Evolutionary conservation across 768 basidiomycete genomes (phyloP), one percentile per base, ranked within the genome.

Genomic region (Tephrocybe sp.): DNA sequence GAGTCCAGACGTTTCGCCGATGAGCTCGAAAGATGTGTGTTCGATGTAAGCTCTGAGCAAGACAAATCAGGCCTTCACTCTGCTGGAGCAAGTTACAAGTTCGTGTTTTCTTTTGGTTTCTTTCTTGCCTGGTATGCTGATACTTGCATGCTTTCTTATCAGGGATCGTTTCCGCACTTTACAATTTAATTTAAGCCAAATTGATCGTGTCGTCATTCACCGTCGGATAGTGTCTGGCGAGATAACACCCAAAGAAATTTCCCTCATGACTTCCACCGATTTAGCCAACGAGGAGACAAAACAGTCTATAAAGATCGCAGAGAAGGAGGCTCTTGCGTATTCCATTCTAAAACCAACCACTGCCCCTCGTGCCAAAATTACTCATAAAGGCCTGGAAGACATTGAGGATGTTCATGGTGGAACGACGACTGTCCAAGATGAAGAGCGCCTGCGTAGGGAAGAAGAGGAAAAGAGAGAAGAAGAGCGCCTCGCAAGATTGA

Each of bases 131-230:
- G 15, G 15, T 36, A n/a, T 17, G 6, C 3, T 14, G 38, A 21
- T 41, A 11, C 14, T 26, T 26, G 15, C 44, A 39, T 51, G 43
- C 14, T 59, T 40, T 33, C 18, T 48, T 25, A 42, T 26, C 54
- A 93, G 91, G 75, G 88, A 92, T 70, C 90, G 91, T 62, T 95
- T 93, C 73, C 84, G 93, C 53, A 94, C 86, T 79, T 77, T 94
- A 45, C 83, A 82, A 52, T 96, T 92, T 72, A 96, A 96, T 70
- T 71, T 96, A 62, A 88, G 79, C 73, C 85, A 93, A 70, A 71
- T 75, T 62, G 92, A 94, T 62, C 88, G 91, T 62, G 80, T 84
- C 51, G 75, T 77, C 54, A 81, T 96, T 58, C 90, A 93, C 67
- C 82, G 79, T 61, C 84, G 88, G 58, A 90, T 96, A 63, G 84